phyloP scores from a whole-genome alignment of 495 filamentous ascomycete species.

The Umbilicaria muhlenbergii region DNA sequence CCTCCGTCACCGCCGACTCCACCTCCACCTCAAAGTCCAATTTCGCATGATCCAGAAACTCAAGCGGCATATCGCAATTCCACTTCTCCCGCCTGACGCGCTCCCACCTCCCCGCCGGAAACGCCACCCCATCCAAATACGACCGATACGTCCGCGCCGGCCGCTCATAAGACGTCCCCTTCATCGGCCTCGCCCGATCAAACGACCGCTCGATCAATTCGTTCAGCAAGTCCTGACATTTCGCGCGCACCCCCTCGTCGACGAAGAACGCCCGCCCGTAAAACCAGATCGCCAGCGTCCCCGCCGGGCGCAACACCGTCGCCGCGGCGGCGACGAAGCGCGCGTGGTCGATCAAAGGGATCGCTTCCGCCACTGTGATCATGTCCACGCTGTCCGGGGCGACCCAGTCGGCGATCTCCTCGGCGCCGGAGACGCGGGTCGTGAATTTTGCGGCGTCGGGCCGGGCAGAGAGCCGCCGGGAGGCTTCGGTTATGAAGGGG shows the following conservation, averaged over 20 bases:
- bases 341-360: slow-evolving; percentile 14
- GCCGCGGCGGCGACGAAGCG: slow-evolving; percentile 10
- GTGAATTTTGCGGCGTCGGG: slow-evolving; percentile 1
- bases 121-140: too few species aligned
- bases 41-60: too few species aligned
- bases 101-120: too few species aligned
- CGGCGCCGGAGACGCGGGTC: slow-evolving; percentile 7
- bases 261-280: slow-evolving; percentile 17
- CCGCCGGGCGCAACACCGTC: slow-evolving; percentile 11
- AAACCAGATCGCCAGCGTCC: slow-evolving; percentile 19
- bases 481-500: slow-evolving; percentile 8
- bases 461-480: background rate
- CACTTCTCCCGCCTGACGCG: too few species aligned
- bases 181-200: too few species aligned
- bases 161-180: too few species aligned
- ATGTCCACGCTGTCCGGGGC: slow-evolving; percentile 11
- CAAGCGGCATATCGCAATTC: too few species aligned
- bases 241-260: background rate
- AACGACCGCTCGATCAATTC: too few species aligned
- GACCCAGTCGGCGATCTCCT: slow-evolving; percentile 8
- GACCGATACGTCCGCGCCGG: too few species aligned
- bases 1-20: too few species aligned
- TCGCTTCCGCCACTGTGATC: slow-evolving; percentile 14
- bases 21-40: too few species aligned
- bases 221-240: too few species aligned